Evolutionary conservation across 1,284 basidiomycete genomes (phyloP).

Genomic region (Rhodotorula sp.): DNA sequence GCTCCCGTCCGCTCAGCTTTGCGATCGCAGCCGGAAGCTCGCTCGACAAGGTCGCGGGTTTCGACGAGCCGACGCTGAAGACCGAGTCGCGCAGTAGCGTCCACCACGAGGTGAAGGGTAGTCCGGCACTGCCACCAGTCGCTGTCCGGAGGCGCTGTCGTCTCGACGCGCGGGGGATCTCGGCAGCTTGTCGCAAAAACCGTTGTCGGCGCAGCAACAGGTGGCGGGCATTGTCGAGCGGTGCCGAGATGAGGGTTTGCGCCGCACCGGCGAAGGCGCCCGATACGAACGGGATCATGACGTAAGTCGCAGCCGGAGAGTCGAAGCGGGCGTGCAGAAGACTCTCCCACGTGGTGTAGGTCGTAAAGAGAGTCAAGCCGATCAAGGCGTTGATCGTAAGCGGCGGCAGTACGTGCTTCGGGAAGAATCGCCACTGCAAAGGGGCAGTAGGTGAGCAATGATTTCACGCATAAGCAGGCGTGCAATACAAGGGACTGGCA

Average conservation of each 20-base stretch:
- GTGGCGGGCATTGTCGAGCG: slow-evolving; percentile 51
- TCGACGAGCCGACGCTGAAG: slow-evolving; percentile 8
- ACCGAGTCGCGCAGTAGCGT: slow-evolving; percentile 28
- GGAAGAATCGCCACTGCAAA: slow-evolving; percentile 37
- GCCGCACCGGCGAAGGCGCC: slow-evolving; percentile 50
- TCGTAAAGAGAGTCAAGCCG: slow-evolving; percentile 49
- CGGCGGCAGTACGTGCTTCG: slow-evolving; percentile 46
- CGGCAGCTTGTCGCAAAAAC: slow-evolving; percentile 20
- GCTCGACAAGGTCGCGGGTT: slow-evolving; percentile 2
- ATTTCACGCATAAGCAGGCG: not conserved
- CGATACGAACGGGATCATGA: slow-evolving; percentile 42
- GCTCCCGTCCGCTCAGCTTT: slow-evolving; percentile 35
- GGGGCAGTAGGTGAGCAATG: not conserved
- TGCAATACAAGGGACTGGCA: slow-evolving; percentile 36
- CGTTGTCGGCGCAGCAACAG: slow-evolving; percentile 44
- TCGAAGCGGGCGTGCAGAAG: slow-evolving; percentile 34
- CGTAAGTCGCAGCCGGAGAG: slow-evolving; percentile 2
- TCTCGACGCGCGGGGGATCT: not conserved
- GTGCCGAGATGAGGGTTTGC: slow-evolving; percentile 51
- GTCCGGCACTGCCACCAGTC: not conserved
- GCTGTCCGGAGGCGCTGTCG: not conserved
- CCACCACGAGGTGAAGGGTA: slow-evolving; percentile 27
- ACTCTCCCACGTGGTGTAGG: slow-evolving; percentile 41
- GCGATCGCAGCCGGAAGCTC: slow-evolving; percentile 6
- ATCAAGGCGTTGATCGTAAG: slow-evolving; percentile 48